Percentiles rank a stretch among this genome's conserved stretches.
phyloP scores from a whole-genome alignment of 2,329 filamentous ascomycete genomes.

The Cladosporium sphaerospermum region DNA sequence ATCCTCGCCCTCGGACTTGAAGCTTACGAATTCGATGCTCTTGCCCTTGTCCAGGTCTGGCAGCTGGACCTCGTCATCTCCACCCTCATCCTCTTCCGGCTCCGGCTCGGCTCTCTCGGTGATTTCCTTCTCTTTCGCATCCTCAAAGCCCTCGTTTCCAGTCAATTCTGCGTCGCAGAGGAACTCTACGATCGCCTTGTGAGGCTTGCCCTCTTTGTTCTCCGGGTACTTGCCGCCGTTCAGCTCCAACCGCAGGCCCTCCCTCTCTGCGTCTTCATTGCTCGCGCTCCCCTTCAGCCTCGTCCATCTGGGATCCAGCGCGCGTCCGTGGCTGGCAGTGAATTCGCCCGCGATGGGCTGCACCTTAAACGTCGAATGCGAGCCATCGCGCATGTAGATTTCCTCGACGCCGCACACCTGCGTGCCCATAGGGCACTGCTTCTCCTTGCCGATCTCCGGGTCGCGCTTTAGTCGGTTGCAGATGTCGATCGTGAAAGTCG shows the following conservation, averaged over 20 bases:
- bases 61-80: conserved; percentile 25
- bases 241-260: conserved; percentile 67
- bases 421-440: conserved; percentile 61
- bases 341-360: conserved; percentile 72
- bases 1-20: conserved; percentile 54
- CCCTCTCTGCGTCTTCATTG: conserved; percentile 57
- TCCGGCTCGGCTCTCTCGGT: conserved; percentile 15
- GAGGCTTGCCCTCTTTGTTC: conserved; percentile 48
- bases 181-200: conserved; percentile 79
- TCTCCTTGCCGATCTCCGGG: conserved; percentile 48
- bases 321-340: conserved; percentile 49
- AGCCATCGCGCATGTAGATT: conserved; percentile 41
- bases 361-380: conserved; percentile 49
- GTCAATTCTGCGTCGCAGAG: conserved; percentile 67
- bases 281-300: conserved; percentile 60
- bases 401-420: conserved; percentile 72
- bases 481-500: conserved; percentile 75
- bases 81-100: conserved; percentile 30
- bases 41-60: conserved; percentile 47
- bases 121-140: conserved; percentile 44
- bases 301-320: conserved; percentile 60
- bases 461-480: conserved; percentile 62
- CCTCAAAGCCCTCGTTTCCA: conserved; percentile 65
- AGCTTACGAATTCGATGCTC: conserved; percentile 71
- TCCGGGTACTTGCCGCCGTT: conserved; percentile 50